Evolutionary conservation across 108 stramenopile species (phyloP).

Genomic region (Cylindrotheca fusiformis): DNA sequence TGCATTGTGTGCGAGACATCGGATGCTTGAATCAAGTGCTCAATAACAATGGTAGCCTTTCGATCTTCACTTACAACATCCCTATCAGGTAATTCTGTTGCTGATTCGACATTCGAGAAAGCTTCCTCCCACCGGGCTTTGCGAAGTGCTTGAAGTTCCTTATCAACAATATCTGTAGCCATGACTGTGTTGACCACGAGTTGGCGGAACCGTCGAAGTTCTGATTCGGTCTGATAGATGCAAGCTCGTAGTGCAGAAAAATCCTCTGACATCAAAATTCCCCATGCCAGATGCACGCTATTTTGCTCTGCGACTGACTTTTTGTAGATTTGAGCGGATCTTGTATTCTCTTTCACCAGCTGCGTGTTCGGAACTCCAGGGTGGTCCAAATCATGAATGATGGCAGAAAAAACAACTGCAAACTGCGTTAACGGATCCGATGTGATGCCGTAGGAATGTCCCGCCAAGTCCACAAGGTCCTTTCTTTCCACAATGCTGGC

Average conservation of each 20-base stretch:
- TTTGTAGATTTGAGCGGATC: constrained; percentile 5
- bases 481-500: neutral
- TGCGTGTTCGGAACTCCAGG: constrained; percentile 24
- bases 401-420: constrained; percentile 33
- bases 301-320: constrained; percentile 14
- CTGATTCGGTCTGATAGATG: constrained; percentile 22
- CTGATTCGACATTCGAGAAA: too few species aligned
- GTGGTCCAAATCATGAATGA: constrained; percentile 47
- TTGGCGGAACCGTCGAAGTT: too few species aligned
- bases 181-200: too few species aligned
- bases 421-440: constrained; percentile 32
- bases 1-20: too few species aligned
- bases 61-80: too few species aligned
- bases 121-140: too few species aligned
- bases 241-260: constrained; percentile 27
- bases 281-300: constrained; percentile 17
- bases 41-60: too few species aligned
- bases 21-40: too few species aligned
- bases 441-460: constrained; percentile 20
- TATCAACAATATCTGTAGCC: too few species aligned
- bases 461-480: constrained; percentile 1
- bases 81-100: too few species aligned
- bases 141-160: too few species aligned
- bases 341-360: constrained; percentile 11
- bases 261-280: constrained; percentile 24